A percentile compares a stretch with the other conserved stretches of the same genome.
phyloP scores from a whole-genome alignment of 176 grass and related monocot species.

The Musa troglodytarum region DNA sequence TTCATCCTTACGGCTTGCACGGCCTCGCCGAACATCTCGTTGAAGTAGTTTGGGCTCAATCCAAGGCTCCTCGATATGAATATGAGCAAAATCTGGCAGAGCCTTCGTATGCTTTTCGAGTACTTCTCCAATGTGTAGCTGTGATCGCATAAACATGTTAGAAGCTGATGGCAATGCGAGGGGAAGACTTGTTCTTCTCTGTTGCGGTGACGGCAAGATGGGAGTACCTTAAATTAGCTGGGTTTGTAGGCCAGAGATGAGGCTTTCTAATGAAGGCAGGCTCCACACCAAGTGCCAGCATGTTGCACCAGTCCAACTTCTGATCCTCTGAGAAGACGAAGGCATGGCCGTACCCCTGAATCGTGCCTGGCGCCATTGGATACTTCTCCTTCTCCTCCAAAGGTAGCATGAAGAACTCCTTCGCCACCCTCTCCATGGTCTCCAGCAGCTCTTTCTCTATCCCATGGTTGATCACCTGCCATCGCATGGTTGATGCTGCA shows the following conservation, averaged over 20 bases:
- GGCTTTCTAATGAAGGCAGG: slow-evolving; percentile 50
- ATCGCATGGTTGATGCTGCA: no score
- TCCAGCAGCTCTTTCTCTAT: slow-evolving; percentile 40
- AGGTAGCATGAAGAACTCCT: slow-evolving; percentile 87
- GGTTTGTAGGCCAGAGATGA: slow-evolving; percentile 59
- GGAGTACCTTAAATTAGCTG: slow-evolving; percentile 32
- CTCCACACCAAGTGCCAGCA: slow-evolving; percentile 73
- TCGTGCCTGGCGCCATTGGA: slow-evolving; percentile 59
- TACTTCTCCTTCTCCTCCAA: slow-evolving; percentile 82
- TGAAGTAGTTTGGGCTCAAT: slow-evolving; percentile 30
- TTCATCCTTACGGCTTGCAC: slow-evolving; percentile 86
- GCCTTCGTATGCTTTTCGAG: slow-evolving; percentile 43
- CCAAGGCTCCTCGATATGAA: slow-evolving; percentile 44
- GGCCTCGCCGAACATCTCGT: slow-evolving; percentile 64
- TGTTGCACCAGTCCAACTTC: slow-evolving; percentile 96
- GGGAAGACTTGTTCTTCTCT: no score
- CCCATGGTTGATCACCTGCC: slow-evolving; percentile 76
- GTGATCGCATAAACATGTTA: background rate
- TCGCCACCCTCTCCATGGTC: slow-evolving; percentile 44
- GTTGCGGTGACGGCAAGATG: no score
- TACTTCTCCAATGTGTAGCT: slow-evolving; percentile 47
- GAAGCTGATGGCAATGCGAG: no score
- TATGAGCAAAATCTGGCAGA: slow-evolving; percentile 42
- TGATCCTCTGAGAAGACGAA: slow-evolving; percentile 90
- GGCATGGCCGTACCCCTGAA: slow-evolving; percentile 80